Conservation (phyloP, 805 yeast species). For the Candida ponderosae region DNA sequence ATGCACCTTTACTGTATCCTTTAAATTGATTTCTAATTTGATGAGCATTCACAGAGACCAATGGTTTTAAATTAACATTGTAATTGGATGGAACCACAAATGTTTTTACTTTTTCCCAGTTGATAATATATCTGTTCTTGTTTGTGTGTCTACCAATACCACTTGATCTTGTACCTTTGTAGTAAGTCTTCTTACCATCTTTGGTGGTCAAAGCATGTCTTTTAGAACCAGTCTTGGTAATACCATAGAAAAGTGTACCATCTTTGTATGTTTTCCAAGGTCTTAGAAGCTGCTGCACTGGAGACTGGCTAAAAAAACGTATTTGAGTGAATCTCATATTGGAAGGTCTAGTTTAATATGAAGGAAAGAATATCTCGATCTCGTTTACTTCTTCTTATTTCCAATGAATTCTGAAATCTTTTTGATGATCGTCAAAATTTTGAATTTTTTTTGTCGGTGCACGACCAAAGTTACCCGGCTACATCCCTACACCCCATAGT, state of each 20-base stretch:
- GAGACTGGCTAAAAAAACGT: constrained; percentile 38
- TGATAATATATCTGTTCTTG: constrained; percentile 66
- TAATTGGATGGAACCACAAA: constrained; percentile 66
- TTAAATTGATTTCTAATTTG: constrained; percentile 56
- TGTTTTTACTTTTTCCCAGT: constrained; percentile 84
- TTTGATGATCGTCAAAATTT: too few species aligned
- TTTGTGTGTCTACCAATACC: constrained; percentile 81
- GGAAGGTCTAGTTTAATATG: too few species aligned
- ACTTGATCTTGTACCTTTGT: constrained; percentile 94
- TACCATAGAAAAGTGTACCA: constrained; percentile 80
- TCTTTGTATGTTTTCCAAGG: constrained; percentile 88
- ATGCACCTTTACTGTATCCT: constrained; percentile 66
- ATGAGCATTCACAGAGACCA: constrained; percentile 71
- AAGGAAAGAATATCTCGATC: too few species aligned
- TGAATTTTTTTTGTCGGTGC: too few species aligned
- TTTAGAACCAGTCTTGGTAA: constrained; percentile 70
- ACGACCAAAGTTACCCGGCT: too few species aligned
- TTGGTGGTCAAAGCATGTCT: constrained; percentile 82
- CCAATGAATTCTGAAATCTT: too few species aligned
- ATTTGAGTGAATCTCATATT: constrained; percentile 22
- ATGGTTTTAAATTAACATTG: constrained; percentile 52
- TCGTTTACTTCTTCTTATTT: too few species aligned
- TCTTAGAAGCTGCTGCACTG: constrained; percentile 47
- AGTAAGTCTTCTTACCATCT: constrained; percentile 88
- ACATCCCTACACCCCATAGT: too few species aligned